Conservation (phyloP, 2,329 filamentous ascomycete species). For the Dactylonectria estremocensis region DNA sequence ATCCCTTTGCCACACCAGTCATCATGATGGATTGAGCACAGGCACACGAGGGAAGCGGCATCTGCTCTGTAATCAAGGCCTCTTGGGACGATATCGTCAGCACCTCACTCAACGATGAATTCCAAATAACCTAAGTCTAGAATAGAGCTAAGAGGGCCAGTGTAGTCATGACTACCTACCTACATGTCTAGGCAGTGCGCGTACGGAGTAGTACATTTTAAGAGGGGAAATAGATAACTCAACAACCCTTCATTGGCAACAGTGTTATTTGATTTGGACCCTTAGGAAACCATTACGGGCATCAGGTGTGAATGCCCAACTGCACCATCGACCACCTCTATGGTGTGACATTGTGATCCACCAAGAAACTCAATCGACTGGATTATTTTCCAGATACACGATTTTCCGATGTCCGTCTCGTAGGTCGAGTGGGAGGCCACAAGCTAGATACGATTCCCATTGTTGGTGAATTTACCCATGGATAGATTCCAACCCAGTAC, state of each 20-base stretch:
- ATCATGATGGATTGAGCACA: neutral
- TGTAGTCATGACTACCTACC: neutral
- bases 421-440: neutral
- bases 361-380: neutral
- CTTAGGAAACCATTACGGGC: neutral
- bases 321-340: conserved; percentile 10
- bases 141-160: neutral
- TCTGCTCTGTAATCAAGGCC: neutral
- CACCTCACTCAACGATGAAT: neutral
- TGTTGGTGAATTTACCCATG: neutral
- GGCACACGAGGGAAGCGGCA: neutral
- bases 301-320: neutral
- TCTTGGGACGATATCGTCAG: neutral
- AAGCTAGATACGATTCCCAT: no score
- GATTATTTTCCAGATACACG: neutral
- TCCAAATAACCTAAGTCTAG: neutral
- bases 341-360: conserved; percentile 20
- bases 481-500: neutral
- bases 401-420: neutral
- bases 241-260: neutral
- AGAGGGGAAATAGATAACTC: neutral
- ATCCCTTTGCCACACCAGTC: neutral
- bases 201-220: no score
- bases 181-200: no score
- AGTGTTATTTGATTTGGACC: neutral